Evolutionary conservation across 2,329 filamentous ascomycete species (phyloP).

Genomic region (Helminthosporium solani): DNA sequence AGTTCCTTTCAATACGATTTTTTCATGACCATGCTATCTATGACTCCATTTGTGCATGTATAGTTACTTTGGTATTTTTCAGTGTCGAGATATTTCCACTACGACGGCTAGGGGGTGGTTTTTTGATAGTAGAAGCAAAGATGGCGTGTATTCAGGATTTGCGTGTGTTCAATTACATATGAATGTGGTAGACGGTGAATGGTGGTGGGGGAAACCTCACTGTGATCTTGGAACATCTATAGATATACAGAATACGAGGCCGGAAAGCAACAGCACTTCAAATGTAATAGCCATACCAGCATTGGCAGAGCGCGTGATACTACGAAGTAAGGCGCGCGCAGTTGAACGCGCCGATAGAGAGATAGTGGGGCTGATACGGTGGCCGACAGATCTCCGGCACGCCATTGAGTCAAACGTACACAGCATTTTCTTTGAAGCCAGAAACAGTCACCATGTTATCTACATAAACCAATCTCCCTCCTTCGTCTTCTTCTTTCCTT

Average conservation of each 20-base stretch:
- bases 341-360: not conserved
- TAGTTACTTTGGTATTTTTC: no score
- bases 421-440: slow-evolving; percentile 16
- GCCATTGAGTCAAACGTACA: slow-evolving; percentile 13
- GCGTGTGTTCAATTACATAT: no score
- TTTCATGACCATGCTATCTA: slow-evolving; percentile 10
- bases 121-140: no score
- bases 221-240: no score
- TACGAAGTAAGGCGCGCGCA: slow-evolving; percentile 8
- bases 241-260: no score
- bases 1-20: slow-evolving; percentile 20
- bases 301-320: slow-evolving; percentile 15
- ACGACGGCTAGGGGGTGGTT: no score
- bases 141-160: no score
- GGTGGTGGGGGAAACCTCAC: no score
- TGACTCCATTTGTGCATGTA: not conserved
- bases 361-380: slow-evolving; percentile 1
- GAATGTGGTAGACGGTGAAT: no score
- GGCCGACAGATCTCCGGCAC: slow-evolving; percentile 1
- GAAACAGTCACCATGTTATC: slow-evolving; percentile 12
- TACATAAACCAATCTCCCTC: slow-evolving; percentile 17
- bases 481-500: slow-evolving; percentile 2
- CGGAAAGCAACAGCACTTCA: not conserved
- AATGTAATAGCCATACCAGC: slow-evolving; percentile 12
- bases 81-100: no score